A percentile compares a stretch with the other conserved stretches of the same genome.
phyloP scores from a whole-genome alignment of 192 early-diverging fungal genomes.

The Pilaira anomala region DNA sequence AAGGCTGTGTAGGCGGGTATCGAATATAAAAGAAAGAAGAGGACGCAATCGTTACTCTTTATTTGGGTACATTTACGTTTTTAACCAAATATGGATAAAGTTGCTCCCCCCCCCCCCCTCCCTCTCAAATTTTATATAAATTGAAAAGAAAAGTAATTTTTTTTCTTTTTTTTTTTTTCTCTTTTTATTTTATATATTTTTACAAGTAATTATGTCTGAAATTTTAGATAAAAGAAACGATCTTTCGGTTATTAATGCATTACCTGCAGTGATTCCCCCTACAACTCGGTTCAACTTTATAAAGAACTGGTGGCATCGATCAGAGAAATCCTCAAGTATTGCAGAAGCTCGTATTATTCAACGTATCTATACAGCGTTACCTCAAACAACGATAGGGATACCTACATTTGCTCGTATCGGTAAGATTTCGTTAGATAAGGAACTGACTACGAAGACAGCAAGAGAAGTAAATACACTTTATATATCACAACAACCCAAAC shows the following conservation, averaged over 20 bases:
- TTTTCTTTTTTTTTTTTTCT: not conserved
- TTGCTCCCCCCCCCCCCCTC: too few species aligned
- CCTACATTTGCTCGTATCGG: constrained; percentile 3
- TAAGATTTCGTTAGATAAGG: constrained; percentile 1
- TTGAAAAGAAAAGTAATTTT: not conserved
- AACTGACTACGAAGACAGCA: not conserved
- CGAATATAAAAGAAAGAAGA: too few species aligned
- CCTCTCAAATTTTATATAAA: too few species aligned
- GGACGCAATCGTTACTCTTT: too few species aligned
- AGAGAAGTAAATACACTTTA: constrained; percentile 9
- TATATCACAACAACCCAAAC: constrained; percentile 8
- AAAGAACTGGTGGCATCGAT: constrained; percentile 39
- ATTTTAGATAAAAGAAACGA: not conserved
- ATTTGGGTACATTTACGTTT: too few species aligned
- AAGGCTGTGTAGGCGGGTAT: too few species aligned
- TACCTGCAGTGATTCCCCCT: constrained; percentile 37
- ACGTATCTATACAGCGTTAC: constrained; percentile 33
- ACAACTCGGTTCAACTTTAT: constrained; percentile 37
- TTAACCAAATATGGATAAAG: too few species aligned
- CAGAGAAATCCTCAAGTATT: constrained; percentile 40
- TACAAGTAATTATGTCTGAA: not conserved
- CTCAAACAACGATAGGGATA: not conserved
- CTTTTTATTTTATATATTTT: not conserved
- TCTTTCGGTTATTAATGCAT: constrained; percentile 4
- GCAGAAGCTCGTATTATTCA: constrained; percentile 60